Conservation (phyloP, 2,329 filamentous ascomycete genomes). For the Aspergillus bombycis region DNA sequence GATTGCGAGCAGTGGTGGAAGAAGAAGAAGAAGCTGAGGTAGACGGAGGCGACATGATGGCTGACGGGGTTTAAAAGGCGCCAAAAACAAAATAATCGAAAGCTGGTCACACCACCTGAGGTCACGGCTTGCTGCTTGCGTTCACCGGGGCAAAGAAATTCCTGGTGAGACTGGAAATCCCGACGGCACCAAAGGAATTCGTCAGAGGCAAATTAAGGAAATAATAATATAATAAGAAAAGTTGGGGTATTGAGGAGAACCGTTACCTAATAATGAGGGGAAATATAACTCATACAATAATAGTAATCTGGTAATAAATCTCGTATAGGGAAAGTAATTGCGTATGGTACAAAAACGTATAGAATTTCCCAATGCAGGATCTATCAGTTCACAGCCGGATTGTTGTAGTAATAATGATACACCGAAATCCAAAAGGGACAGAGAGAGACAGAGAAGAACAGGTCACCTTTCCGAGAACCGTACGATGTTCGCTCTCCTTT, state of each 20-base stretch:
- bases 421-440: not conserved
- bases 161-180: slow-evolving; percentile 7
- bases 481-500: not conserved
- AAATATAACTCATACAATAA: slow-evolving; percentile 9
- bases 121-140: slow-evolving; percentile 35
- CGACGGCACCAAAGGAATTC: slow-evolving; percentile 4
- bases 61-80: slow-evolving; percentile 21
- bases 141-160: slow-evolving; percentile 32
- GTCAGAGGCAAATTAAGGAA: not conserved
- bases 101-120: slow-evolving; percentile 30
- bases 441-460: not conserved
- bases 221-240: not conserved
- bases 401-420: not conserved
- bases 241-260: slow-evolving; percentile 2
- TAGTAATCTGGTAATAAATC: not conserved
- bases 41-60: slow-evolving; percentile 19
- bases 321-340: not conserved
- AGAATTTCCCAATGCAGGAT: too few relatives aligned
- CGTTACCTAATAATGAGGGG: slow-evolving; percentile 7
- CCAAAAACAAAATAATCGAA: slow-evolving; percentile 2
- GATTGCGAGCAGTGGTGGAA: slow-evolving; percentile 28
- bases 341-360: not conserved
- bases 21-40: slow-evolving; percentile 13
- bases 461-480: not conserved
- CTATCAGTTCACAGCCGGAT: not conserved